phyloP scores from a whole-genome alignment of 176 grass and related monocot genomes.

The Pharus latifolius region DNA sequence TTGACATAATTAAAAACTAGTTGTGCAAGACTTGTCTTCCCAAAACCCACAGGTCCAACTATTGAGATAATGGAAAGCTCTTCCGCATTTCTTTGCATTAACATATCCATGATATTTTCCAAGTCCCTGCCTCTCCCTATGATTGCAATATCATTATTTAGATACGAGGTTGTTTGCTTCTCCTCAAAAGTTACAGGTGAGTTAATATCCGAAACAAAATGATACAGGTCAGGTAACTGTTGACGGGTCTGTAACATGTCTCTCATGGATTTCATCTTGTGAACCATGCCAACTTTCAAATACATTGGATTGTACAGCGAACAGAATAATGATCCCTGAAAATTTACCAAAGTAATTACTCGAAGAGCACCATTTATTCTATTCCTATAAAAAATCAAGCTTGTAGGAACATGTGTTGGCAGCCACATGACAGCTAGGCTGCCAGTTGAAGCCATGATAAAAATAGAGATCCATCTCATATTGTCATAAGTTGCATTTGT shows the following conservation, averaged over 20 bases:
- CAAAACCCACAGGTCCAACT: conserved; percentile 36
- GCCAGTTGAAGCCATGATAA: too few relatives aligned
- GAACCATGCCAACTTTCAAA: conserved; percentile 26
- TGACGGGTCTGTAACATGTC: conserved; percentile 27
- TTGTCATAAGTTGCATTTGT: too few relatives aligned
- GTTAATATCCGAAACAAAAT: conserved; percentile 28
- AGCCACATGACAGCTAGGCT: neutral
- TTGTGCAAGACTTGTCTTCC: conserved; percentile 42
- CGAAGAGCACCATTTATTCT: neutral
- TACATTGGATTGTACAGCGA: conserved; percentile 28
- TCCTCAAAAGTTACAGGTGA: conserved; percentile 10
- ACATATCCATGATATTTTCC: conserved; percentile 1
- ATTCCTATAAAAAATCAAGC: neutral
- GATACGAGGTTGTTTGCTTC: conserved; percentile 39
- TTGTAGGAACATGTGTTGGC: neutral
- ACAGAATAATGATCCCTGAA: conserved; percentile 37
- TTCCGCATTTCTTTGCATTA: neutral
- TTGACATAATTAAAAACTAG: conserved; percentile 33
- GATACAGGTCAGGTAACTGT: conserved; percentile 22
- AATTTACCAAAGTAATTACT: neutral
- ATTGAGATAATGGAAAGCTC: conserved; percentile 34
- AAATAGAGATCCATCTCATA: too few relatives aligned
- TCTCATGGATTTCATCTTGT: conserved; percentile 47
- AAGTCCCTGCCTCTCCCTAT: conserved; percentile 21
- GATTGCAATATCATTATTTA: conserved; percentile 15